These are phyloP conservation scores for Alectoria sarmentosa DNA, from an alignment of 495 filamentous ascomycete genomes.

Conservation along the genomic window DNA sequence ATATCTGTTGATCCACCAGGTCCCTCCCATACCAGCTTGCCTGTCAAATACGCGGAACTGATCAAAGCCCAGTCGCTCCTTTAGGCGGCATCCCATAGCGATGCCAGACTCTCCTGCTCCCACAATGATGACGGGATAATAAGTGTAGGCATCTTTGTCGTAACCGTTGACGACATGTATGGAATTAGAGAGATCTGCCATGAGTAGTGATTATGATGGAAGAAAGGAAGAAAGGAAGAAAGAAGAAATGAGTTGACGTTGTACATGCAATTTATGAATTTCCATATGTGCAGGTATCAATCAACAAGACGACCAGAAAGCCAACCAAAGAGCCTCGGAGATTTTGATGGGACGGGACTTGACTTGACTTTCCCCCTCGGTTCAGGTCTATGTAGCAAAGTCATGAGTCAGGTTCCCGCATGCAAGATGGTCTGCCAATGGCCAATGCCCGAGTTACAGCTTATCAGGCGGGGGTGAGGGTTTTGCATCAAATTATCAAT, in stretches of 20 bases:
- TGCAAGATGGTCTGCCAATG: no score
- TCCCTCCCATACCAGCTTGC: conserved; percentile 55
- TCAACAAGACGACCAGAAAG: no score
- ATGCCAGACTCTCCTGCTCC: conserved; percentile 63
- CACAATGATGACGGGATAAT: conserved; percentile 47
- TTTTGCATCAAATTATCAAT: no score
- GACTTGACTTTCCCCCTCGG: no score
- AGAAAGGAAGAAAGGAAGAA: no score
- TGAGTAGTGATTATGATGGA: background rate
- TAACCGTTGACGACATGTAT: conserved; percentile 44
- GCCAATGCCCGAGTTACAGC: no score
- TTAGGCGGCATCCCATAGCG: conserved; percentile 56
- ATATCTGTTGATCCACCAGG: conserved; percentile 63
- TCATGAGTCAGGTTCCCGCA: no score
- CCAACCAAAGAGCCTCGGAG: no score
- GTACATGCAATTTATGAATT: background rate
- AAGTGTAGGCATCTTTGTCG: conserved; percentile 45
- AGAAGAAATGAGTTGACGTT: background rate
- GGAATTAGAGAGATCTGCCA: conserved; percentile 22
- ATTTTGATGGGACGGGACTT: no score
- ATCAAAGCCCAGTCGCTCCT: conserved; percentile 51
- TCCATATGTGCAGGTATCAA: no score
- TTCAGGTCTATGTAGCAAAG: no score
- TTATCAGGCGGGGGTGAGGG: no score
- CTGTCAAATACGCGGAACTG: conserved; percentile 61